Percentiles rank a stretch among this genome's conserved stretches.
Evolutionary conservation across 1,284 basidiomycete genomes (phyloP).

Genomic region (Marasmius oreades): DNA sequence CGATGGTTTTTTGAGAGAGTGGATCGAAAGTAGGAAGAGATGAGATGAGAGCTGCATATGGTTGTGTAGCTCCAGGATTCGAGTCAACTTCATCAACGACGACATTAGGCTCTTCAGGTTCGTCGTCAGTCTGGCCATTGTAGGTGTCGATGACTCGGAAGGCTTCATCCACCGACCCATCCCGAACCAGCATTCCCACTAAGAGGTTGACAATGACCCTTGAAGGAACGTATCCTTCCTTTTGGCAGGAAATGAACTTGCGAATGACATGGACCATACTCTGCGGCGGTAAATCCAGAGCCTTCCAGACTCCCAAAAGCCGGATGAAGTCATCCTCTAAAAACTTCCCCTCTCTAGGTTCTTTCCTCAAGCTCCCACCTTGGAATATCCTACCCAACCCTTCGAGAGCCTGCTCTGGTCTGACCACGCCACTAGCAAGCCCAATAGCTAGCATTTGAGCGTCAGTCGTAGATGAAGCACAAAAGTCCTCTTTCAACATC

Average conservation of each 20-base stretch:
- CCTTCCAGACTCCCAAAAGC: conserved; percentile 32
- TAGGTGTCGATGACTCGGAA: conserved; percentile 25
- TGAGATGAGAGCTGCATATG: conserved; percentile 38
- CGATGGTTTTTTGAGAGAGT: conserved; percentile 27
- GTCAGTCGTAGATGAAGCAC: conserved; percentile 33
- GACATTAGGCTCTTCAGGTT: not conserved
- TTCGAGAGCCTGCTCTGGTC: conserved; percentile 15
- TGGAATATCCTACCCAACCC: conserved; percentile 28
- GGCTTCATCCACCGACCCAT: conserved; percentile 31
- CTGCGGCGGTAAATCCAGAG: conserved; percentile 24
- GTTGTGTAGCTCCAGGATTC: conserved; percentile 7
- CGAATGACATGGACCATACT: conserved; percentile 33
- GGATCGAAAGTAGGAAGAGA: conserved; percentile 30
- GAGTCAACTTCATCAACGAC: conserved; percentile 9
- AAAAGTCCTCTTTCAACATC: conserved; percentile 38
- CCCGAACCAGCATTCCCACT: conserved; percentile 31
- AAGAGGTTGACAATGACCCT: conserved; percentile 32
- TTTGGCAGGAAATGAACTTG: conserved; percentile 31
- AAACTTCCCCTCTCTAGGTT: conserved; percentile 21
- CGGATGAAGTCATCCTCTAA: conserved; percentile 36
- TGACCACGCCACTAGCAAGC: conserved; percentile 15
- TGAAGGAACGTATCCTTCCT: conserved; percentile 29
- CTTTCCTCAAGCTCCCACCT: conserved; percentile 15
- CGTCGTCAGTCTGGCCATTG: conserved; percentile 12
- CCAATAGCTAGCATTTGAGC: conserved; percentile 37